Conservation (phyloP, 768 basidiomycete genomes). For the Psilocybe subaeruginosa region DNA sequence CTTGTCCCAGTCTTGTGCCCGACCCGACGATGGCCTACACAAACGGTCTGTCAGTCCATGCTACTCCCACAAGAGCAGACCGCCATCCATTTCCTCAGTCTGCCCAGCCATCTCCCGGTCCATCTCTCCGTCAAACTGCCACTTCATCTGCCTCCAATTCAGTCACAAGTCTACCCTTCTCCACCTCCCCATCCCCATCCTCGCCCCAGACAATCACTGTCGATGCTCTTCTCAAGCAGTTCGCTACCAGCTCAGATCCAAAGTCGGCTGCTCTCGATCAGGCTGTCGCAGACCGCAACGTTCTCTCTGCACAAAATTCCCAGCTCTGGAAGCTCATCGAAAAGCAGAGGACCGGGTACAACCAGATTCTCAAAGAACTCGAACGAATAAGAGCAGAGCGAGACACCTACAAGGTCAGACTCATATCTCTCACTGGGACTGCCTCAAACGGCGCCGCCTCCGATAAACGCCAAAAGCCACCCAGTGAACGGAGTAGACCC, state of each 20-base stretch:
- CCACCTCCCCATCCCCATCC: conserved; percentile 34
- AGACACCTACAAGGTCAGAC: conserved; percentile 64
- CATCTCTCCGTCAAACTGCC: conserved; percentile 27
- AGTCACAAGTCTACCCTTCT: conserved; percentile 28
- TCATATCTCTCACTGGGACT: conserved; percentile 15
- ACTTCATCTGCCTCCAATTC: conserved; percentile 29
- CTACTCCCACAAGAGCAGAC: conserved; percentile 30
- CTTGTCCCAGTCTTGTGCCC: conserved; percentile 14
- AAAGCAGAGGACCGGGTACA: conserved; percentile 85
- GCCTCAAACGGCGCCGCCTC: conserved; percentile 24
- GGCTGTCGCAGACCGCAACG: conserved; percentile 79
- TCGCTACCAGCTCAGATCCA: conserved; percentile 58
- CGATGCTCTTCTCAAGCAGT: conserved; percentile 56
- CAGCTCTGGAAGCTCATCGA: conserved; percentile 96
- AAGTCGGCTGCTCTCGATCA: conserved; percentile 73
- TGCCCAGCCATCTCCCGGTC: conserved; percentile 35
- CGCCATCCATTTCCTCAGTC: conserved; percentile 38
- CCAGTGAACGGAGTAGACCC: conserved; percentile 29
- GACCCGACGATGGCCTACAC: conserved; percentile 3
- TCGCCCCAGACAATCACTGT: conserved; percentile 47
- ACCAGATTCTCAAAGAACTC: conserved; percentile 79
- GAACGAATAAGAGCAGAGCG: conserved; percentile 84
- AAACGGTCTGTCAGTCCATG: conserved; percentile 17
- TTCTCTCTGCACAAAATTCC: conserved; percentile 78
- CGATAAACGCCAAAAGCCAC: conserved; percentile 32